Evolutionary conservation across 2,329 filamentous ascomycete species (phyloP).

Genomic region (Aureobasidium sp.): DNA sequence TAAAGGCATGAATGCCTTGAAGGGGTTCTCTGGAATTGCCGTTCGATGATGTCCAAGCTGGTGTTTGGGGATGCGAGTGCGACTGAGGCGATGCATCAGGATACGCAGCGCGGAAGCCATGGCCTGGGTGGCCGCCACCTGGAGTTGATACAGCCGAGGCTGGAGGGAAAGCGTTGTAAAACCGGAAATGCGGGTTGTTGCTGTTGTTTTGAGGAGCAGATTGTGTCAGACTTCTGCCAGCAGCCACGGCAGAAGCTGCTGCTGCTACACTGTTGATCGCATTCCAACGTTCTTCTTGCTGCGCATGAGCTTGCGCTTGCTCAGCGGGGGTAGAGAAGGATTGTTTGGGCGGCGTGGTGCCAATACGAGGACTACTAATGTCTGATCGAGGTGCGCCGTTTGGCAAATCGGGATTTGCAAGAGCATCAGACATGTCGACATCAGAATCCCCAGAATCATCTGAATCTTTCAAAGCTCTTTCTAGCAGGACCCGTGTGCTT

Average conservation of each 20-base stretch:
- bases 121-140: background rate
- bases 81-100: conserved; percentile 5
- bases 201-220: conserved; percentile 6
- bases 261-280: conserved; percentile 33
- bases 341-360: conserved; percentile 22
- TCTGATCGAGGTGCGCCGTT: conserved; percentile 22
- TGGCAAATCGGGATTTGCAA: background rate
- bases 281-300: conserved; percentile 33
- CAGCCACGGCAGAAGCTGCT: conserved; percentile 21
- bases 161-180: background rate
- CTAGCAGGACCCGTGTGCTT: conserved; percentile 37
- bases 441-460: conserved; percentile 30
- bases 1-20: conserved; percentile 45
- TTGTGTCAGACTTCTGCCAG: conserved; percentile 19
- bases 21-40: background rate
- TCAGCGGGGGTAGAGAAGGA: background rate
- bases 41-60: background rate
- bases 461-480: conserved; percentile 31
- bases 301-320: conserved; percentile 16
- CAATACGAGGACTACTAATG: conserved; percentile 25
- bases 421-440: conserved; percentile 30
- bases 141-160: background rate
- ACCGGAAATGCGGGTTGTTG: conserved; percentile 8
- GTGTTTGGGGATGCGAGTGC: conserved; percentile 10
- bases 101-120: conserved; percentile 10